Evolutionary conservation across 306 rosid species (phyloP), one percentile per base, ranked within the genome.

Genomic region (Cyclanthera cordifolia): DNA sequence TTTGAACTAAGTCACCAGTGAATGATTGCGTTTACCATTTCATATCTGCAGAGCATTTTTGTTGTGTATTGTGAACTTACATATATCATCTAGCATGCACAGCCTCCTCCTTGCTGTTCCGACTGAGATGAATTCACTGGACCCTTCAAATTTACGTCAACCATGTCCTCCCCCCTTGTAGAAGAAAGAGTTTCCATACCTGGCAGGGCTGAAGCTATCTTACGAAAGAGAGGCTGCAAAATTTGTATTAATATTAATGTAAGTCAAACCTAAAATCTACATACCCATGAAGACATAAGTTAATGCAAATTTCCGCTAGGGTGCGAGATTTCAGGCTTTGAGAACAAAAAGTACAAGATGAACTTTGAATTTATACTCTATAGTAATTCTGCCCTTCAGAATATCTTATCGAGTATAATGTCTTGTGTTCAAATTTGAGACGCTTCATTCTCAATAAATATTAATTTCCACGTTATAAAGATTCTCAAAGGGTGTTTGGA

Each of bases 161-260:
- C 98, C 98, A 93, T 93, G 76, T 93, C 98, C 78, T 93, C 98
- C 74, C 89, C 86, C 61, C 88, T 93, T 61, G 98, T 78, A 60
- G 98, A 89, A 61, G 98, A 89, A 72, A 93, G 96, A 74, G 93
- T 79, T 70, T 87, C 95, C 98, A 89, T 93, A 72, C 98, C 96
- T 9, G 98, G 98, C 87, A 93, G 81, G 16, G 98, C 95, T 67
- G 93, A 92, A 57, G 96, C 98, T 71, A 93, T 93, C 85, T 89
- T 93, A 67, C 96, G 95, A 77, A 93, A 93, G 72, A 93, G 88
- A 71, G 96, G 98, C 98, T 93, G 88, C 88, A 76, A 64, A 72
- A 50, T 73, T 74, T 53, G 53, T 74, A 70, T 59, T 50, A 71
- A 59, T n/a, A 32, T 48, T 20, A 20, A 19, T 20, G 48, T 20